Conservation (phyloP, 495 filamentous ascomycete species). For the Penicillium silybi region DNA sequence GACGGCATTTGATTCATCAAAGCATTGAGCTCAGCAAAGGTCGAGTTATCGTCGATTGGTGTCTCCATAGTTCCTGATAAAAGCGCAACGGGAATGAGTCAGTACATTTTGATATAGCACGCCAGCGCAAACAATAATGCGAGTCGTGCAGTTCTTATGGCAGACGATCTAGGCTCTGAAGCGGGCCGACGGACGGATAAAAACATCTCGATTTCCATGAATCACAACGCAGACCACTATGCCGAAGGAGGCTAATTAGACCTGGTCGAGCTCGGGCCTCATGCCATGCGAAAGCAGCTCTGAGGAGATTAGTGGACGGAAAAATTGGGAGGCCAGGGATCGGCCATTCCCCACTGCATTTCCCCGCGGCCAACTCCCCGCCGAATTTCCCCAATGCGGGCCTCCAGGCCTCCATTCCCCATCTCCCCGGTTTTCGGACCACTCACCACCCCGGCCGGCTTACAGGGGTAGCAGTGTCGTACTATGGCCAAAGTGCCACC, state of each 20-base stretch:
- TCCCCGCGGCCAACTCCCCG: slow-evolving; percentile 1
- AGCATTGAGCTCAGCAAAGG: not conserved
- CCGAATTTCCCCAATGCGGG: slow-evolving; percentile 20
- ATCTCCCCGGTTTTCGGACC: slow-evolving; percentile 1
- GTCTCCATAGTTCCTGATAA: not conserved
- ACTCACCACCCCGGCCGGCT: not conserved
- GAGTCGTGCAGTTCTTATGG: not conserved
- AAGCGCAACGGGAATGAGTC: not conserved
- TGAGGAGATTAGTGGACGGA: slow-evolving; percentile 15
- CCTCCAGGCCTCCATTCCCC: slow-evolving; percentile 13
- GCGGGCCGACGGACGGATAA: slow-evolving; percentile 13
- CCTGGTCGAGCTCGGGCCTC: not conserved
- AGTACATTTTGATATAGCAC: not conserved
- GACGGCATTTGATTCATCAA: slow-evolving; percentile 1
- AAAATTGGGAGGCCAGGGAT: slow-evolving; percentile 5
- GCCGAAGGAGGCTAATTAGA: not conserved
- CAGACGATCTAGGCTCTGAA: not conserved
- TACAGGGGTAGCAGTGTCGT: not conserved
- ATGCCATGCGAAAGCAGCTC: not conserved
- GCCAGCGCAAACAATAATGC: not conserved
- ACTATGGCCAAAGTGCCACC: slow-evolving; percentile 2
- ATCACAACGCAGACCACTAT: slow-evolving; percentile 5
- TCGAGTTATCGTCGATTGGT: not conserved
- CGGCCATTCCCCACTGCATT: slow-evolving; percentile 1
- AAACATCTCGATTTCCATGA: slow-evolving; percentile 2